phyloP scores from a whole-genome alignment of 2,329 filamentous ascomycete species.

The Fusarium pseudoanthophilum region DNA sequence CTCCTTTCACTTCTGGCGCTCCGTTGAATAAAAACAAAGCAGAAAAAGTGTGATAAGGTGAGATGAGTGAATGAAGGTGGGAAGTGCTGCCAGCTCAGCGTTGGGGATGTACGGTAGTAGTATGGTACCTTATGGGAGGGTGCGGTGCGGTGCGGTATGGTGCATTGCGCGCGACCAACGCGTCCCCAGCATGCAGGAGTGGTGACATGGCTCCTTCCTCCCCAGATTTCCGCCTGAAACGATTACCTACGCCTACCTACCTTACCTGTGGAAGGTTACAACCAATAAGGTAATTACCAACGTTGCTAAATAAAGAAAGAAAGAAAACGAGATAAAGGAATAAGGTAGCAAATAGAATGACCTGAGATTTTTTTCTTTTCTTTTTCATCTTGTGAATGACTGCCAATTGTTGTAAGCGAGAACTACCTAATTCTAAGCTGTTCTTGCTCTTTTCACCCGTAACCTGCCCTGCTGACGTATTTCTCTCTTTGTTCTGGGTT shows the following conservation, averaged over 20 bases:
- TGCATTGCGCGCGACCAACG: conserved; percentile 39
- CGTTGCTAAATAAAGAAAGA: background rate
- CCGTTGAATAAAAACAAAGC: conserved; percentile 24
- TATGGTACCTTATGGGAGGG: background rate
- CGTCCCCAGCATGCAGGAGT: conserved; percentile 34
- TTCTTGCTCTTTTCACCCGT: background rate
- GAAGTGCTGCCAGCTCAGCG: conserved; percentile 22
- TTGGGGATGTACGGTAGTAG: conserved; percentile 27
- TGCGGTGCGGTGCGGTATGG: too few species aligned
- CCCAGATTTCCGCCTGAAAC: conserved; percentile 3
- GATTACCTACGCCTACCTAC: background rate
- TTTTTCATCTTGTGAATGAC: background rate
- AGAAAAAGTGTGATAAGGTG: conserved; percentile 27
- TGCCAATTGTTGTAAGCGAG: background rate
- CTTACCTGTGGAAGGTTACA: background rate
- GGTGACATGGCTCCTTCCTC: background rate
- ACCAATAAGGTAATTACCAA: background rate
- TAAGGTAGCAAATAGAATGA: background rate
- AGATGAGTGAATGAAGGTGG: conserved; percentile 31
- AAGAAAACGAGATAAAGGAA: background rate
- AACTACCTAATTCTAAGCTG: background rate
- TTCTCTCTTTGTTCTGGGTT: conserved; percentile 1
- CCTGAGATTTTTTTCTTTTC: background rate
- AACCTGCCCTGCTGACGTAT: background rate
- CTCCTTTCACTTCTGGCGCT: background rate